A percentile compares a stretch with the other conserved stretches of the same genome.
Conservation (phyloP, 1,284 basidiomycete species). For the Apiotrichum gracile region DNA sequence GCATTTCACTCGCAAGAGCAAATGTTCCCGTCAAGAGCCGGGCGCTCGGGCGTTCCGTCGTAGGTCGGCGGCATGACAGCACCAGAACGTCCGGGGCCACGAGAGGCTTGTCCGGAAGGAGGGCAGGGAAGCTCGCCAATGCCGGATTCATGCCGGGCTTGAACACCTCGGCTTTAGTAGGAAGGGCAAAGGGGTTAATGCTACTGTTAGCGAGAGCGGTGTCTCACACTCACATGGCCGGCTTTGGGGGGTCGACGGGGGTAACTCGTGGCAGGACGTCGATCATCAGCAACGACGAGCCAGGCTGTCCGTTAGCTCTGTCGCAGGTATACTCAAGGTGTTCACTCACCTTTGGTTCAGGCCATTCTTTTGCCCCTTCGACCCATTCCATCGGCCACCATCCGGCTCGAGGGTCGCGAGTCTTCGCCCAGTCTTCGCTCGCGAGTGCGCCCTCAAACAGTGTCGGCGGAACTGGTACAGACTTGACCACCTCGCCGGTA, state of each 20-base stretch:
- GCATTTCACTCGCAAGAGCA: neutral
- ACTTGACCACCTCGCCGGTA: constrained; percentile 26
- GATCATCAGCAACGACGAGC: constrained; percentile 31
- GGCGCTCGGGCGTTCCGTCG: neutral
- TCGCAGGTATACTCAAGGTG: too few relatives aligned
- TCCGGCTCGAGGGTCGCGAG: neutral
- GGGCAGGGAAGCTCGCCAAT: constrained; percentile 25
- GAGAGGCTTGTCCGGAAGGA: constrained; percentile 22
- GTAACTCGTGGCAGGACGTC: constrained; percentile 34
- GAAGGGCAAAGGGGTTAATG: constrained; percentile 15
- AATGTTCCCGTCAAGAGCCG: constrained; percentile 34
- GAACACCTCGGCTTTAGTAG: constrained; percentile 2
- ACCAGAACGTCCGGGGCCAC: constrained; percentile 23
- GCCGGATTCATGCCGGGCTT: constrained; percentile 19
- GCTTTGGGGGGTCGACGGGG: constrained; percentile 38
- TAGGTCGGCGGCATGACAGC: constrained; percentile 5
- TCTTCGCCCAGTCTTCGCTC: neutral
- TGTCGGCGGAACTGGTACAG: constrained; percentile 6
- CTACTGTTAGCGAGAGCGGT: constrained; percentile 3
- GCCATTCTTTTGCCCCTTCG: constrained; percentile 11
- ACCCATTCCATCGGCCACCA: constrained; percentile 18
- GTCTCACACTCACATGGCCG: constrained; percentile 22
- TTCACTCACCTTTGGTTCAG: constrained; percentile 14
- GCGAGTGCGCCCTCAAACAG: constrained; percentile 6
- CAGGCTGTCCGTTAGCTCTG: constrained; percentile 23